Conservation (phyloP, 371 early-diverging fungal genomes). For the Mucor irregularis region DNA sequence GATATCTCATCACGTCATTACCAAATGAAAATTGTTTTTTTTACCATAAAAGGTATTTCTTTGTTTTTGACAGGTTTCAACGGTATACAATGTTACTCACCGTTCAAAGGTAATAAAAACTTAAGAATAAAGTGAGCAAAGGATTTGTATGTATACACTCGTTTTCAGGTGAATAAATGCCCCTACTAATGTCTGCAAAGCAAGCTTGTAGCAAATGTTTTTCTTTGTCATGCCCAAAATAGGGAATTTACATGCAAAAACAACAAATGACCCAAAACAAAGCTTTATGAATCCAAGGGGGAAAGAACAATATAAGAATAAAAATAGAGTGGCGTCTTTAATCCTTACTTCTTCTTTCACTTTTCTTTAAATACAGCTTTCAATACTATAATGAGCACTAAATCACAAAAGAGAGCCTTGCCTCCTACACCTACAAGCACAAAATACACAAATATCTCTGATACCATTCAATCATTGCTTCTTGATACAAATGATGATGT, state of each 20-base stretch:
- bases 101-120: no score
- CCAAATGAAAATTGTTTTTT: no score
- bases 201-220: no score
- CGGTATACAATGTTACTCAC: no score
- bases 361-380: background rate
- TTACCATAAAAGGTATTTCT: no score
- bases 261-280: conserved; percentile 15
- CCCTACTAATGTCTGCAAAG: no score
- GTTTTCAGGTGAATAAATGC: no score
- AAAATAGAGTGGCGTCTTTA: background rate
- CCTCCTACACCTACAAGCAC: conserved; percentile 20
- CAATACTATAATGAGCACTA: background rate
- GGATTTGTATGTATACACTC: no score
- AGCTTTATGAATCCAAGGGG: background rate
- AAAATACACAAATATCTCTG: conserved; percentile 14
- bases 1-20: no score
- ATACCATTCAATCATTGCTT: conserved; percentile 10
- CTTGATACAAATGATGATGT: conserved; percentile 2
- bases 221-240: background rate
- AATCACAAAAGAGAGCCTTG: conserved; percentile 7
- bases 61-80: no score
- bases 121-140: no score
- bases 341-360: background rate
- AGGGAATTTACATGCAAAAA: conserved; percentile 6
- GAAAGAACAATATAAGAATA: no score